Base-by-base conservation (phyloP, 179 eudicot genomes). In the Corrigiola litoralis region DNA sequence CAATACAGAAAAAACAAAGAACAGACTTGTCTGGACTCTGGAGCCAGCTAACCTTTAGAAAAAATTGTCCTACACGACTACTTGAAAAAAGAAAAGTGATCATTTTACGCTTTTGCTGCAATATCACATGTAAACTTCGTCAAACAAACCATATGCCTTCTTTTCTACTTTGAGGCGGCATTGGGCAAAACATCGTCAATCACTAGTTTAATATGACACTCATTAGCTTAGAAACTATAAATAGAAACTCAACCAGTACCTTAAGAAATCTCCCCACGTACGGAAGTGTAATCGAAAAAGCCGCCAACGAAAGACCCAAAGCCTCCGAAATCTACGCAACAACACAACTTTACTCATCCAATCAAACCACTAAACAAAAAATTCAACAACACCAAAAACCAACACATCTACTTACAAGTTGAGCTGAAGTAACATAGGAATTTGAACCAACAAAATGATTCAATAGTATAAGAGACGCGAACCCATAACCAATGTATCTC, bases 401-500 rank as follows among this genome's bases (percentile, higher is more conserved):
- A 53, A 23, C 47, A 36, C n/a, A 4, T n/a, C 8, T 16, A 59
- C 88, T 84, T 71, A 92, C 97, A 58, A 89, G 84, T 82, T 87
- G 97, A 51, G 97, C 85, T 33, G 95, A 63, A 24, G 88, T 64
- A 33, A 79, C 66, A 21, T 72, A 9, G 5, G 84, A 76, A 70
- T 66, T 77, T 4, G 95, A 84, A 60, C 90, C 90, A 46, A 84
- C 62, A 61, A 94, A 90, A 73, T 90, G 97, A 74, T 94, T 94
- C 67, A 90, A 21, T 17, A 90, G 6, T 36, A 91, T 67, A 51
- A 89, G 88, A 40, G 82, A 74, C 7, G 96, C 99, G 65, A 94
- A 87, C 16, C 74, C 89, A 52, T 86, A 94, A 6, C 96, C 98
- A 56, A 92, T 78, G 84, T 85, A 92, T 89, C 95, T 87, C 72